Evolutionary conservation across 2,329 filamentous ascomycete genomes (phyloP).

Genomic region (Huntiella decipiens): DNA sequence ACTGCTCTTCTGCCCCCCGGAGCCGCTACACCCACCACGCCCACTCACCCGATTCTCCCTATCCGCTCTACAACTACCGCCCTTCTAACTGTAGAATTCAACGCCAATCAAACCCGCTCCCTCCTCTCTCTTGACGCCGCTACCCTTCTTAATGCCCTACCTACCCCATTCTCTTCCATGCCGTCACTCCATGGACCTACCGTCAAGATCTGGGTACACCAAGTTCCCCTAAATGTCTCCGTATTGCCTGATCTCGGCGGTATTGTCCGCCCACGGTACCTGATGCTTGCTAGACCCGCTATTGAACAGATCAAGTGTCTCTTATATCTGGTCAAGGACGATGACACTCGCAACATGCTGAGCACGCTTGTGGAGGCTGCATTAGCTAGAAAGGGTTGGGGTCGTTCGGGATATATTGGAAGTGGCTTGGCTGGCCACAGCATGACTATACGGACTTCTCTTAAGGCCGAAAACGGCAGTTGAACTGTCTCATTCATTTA

Average conservation of each 20-base stretch:
- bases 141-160: not conserved
- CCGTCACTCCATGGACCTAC: slow-evolving; percentile 6
- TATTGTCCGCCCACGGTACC: slow-evolving; percentile 4
- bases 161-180: slow-evolving; percentile 1
- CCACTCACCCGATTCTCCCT: not conserved
- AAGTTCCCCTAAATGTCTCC: slow-evolving; percentile 4
- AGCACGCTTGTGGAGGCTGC: not conserved
- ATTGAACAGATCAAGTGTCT: slow-evolving; percentile 8
- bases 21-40: not conserved
- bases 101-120: slow-evolving; percentile 4
- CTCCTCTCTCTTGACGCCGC: slow-evolving; percentile 6
- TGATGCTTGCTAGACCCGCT: slow-evolving; percentile 3
- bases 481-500: too few relatives aligned
- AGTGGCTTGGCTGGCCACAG: not conserved
- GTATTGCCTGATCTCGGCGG: slow-evolving; percentile 5
- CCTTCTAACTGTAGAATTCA: slow-evolving; percentile 5
- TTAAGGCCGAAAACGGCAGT: too few relatives aligned
- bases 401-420: not conserved
- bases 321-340: slow-evolving; percentile 5
- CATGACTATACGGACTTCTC: not conserved
- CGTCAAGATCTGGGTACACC: slow-evolving; percentile 5
- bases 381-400: slow-evolving; percentile 1
- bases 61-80: not conserved
- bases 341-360: not conserved
- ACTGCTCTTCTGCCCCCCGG: not conserved